A percentile compares a stretch with the other conserved stretches of the same genome.
Evolutionary conservation across 257 asterid species (phyloP).

Genomic region (Nicotiana obtusifolia): DNA sequence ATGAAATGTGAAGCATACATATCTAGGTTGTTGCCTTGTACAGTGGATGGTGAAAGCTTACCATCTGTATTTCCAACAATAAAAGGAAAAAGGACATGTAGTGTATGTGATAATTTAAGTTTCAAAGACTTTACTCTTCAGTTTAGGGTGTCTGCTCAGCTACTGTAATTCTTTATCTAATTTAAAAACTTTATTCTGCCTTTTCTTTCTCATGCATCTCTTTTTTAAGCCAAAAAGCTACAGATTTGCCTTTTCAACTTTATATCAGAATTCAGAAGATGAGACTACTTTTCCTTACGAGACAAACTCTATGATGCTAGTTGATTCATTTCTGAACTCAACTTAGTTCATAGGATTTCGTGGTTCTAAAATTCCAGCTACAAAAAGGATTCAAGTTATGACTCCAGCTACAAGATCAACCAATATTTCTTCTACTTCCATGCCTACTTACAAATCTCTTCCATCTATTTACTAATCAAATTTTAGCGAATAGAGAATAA

Average conservation of each 20-base stretch:
- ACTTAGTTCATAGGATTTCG: not conserved
- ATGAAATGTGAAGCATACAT: conserved; percentile 25
- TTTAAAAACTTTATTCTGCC: not conserved
- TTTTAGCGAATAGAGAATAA: not conserved
- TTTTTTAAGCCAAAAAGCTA: not conserved
- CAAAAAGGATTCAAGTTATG: not conserved
- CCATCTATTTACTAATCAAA: not conserved
- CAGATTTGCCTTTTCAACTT: not conserved
- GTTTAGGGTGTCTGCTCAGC: not conserved
- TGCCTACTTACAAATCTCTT: not conserved
- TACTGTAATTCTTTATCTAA: not conserved
- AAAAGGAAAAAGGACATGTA: conserved; percentile 11
- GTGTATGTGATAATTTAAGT: conserved; percentile 1
- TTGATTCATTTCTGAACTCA: not conserved
- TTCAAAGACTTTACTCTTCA: not conserved
- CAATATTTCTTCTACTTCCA: not conserved
- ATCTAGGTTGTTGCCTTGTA: conserved; percentile 31
- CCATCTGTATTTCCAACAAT: conserved; percentile 27
- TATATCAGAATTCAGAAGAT: not conserved
- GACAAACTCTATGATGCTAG: not conserved
- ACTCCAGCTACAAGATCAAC: not conserved
- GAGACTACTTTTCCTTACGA: not conserved
- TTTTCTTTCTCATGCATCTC: not conserved
- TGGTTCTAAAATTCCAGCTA: not conserved
- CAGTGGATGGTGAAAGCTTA: conserved; percentile 31